Conservation (phyloP, 176 grass and related monocot species). For the Hordeum marinum region DNA sequence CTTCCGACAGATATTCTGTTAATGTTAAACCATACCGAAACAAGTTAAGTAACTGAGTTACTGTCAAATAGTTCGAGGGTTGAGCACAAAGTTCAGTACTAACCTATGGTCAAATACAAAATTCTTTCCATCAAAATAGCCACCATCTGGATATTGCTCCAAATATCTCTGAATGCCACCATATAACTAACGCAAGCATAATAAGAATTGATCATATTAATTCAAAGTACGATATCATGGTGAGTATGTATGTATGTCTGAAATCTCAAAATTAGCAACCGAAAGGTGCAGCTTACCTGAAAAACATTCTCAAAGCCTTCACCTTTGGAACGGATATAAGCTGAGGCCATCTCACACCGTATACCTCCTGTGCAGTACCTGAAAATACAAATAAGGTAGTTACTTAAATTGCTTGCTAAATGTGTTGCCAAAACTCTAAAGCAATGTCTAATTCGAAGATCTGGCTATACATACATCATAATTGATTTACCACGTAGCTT, state of each 20-base stretch:
- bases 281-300: conserved; percentile 42
- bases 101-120: conserved; percentile 97
- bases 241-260: not conserved
- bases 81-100: not conserved
- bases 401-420: not conserved
- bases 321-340: conserved; percentile 89
- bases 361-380: conserved; percentile 96
- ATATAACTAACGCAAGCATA: conserved; percentile 51
- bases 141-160: conserved; percentile 83
- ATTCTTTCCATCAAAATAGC: conserved; percentile 96
- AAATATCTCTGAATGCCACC: conserved; percentile 97
- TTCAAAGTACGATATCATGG: not conserved
- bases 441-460: not conserved
- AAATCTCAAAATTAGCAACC: not conserved
- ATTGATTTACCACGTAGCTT: conserved; percentile 70
- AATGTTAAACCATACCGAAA: conserved; percentile 22
- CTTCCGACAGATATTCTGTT: conserved; percentile 81
- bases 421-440: not conserved
- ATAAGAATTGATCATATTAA: conserved; percentile 21
- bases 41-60: conserved; percentile 4
- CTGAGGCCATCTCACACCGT: conserved; percentile 88
- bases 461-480: conserved; percentile 53
- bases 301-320: conserved; percentile 82
- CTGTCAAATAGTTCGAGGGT: not conserved
- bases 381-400: conserved; percentile 12